Percentiles rank a stretch among this genome's conserved stretches.
Evolutionary conservation across 768 basidiomycete species (phyloP).

Genomic region (Termitomyces sp.): DNA sequence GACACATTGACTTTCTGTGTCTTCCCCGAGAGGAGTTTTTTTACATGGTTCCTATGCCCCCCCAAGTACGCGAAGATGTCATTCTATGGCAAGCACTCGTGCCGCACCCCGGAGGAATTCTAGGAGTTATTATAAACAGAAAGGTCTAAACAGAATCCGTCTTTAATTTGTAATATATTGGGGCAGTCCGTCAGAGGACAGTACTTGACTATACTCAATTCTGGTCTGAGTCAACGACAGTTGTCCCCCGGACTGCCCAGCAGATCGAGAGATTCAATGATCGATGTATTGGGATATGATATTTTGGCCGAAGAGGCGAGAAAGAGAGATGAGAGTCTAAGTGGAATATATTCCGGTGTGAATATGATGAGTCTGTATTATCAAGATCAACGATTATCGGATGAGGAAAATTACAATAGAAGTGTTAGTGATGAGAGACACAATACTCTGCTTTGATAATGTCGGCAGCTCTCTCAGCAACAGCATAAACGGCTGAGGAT

Average conservation of each 20-base stretch:
- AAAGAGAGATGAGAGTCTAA: neutral
- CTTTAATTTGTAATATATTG: neutral
- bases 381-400: neutral
- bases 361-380: neutral
- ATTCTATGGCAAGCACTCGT: conserved; percentile 9
- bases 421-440: neutral
- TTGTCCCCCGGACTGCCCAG: neutral
- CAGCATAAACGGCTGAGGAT: conserved; percentile 17
- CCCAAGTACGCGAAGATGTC: conserved; percentile 1
- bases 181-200: neutral
- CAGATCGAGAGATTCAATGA: neutral
- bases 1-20: conserved; percentile 6
- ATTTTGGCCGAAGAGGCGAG: neutral
- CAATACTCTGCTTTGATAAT: conserved; percentile 14
- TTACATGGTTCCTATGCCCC: conserved; percentile 5
- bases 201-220: neutral
- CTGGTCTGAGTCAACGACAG: neutral
- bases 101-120: conserved; percentile 4
- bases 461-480: conserved; percentile 25
- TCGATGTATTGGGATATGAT: neutral
- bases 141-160: neutral
- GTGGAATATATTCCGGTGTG: neutral
- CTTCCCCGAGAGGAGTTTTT: neutral
- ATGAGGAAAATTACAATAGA: neutral
- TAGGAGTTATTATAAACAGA: conserved; percentile 1